These are phyloP conservation scores for Pythium phragmiticola DNA, from an alignment of 352 stramenopile species.

Conservation along the genomic window DNA sequence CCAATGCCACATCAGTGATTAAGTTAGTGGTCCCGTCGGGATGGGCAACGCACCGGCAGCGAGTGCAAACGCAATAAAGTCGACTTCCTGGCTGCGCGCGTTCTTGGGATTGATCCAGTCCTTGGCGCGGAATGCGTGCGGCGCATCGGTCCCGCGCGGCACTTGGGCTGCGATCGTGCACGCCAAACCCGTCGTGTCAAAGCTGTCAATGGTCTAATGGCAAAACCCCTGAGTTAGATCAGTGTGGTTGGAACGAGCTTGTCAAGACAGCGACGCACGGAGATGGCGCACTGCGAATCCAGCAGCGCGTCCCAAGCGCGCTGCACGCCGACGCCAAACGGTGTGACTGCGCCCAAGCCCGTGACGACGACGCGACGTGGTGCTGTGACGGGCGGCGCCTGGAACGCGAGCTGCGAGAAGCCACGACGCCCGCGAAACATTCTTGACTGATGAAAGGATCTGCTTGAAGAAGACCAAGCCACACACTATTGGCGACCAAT, in stretches of 20 bases:
- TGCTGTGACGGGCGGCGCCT: slow-evolving; percentile 47
- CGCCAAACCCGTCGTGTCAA: slow-evolving; percentile 56
- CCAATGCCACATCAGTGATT: background rate
- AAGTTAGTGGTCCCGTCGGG: too few relatives aligned
- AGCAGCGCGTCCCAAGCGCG: slow-evolving; percentile 84
- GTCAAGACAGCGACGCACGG: slow-evolving; percentile 25
- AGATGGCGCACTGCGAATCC: slow-evolving; percentile 71
- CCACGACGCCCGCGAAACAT: slow-evolving; percentile 24
- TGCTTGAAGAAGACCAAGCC: slow-evolving; percentile 16
- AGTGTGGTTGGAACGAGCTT: background rate
- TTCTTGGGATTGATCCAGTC: slow-evolving; percentile 75
- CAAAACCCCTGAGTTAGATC: background rate
- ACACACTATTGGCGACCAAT: background rate
- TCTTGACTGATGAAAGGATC: background rate
- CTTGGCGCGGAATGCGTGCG: slow-evolving; percentile 53
- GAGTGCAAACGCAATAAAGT: slow-evolving; percentile 86
- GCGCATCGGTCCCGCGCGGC: slow-evolving; percentile 48
- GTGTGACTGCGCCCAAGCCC: slow-evolving; percentile 89
- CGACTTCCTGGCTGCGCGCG: slow-evolving; percentile 67
- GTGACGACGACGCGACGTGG: slow-evolving; percentile 90
- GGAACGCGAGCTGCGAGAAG: slow-evolving; percentile 69
- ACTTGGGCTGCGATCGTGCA: slow-evolving; percentile 77
- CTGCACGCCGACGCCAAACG: slow-evolving; percentile 84
- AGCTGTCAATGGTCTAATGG: slow-evolving; percentile 45
- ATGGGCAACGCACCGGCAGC: slow-evolving; percentile 54